phyloP scores from a whole-genome alignment of 768 basidiomycete genomes.

The Termitomyces eurrhizus region DNA sequence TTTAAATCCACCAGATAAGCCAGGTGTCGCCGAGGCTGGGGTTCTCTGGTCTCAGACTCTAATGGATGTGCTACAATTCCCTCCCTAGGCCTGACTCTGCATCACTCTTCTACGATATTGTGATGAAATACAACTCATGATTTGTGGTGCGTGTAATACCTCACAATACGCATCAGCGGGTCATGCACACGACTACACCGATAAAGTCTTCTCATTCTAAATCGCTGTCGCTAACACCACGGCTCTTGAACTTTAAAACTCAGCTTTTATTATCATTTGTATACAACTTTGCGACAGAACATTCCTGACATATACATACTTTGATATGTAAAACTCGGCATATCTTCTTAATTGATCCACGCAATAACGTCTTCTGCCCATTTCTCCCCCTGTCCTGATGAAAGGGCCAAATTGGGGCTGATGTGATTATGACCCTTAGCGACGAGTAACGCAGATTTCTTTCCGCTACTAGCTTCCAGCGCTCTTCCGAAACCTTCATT shows the following conservation, averaged over 20 bases:
- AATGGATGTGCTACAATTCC: not conserved
- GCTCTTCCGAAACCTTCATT: constrained; percentile 34
- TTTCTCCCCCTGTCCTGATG: constrained; percentile 55
- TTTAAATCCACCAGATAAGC: not conserved
- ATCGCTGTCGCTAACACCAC: not conserved
- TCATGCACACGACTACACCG: not conserved
- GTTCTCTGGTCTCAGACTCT: not conserved
- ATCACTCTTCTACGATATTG: not conserved
- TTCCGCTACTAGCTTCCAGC: constrained; percentile 32
- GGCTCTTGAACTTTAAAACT: not conserved
- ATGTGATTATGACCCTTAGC: constrained; percentile 61
- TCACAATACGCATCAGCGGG: too few species aligned
- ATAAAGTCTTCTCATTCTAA: not conserved
- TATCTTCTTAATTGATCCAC: constrained; percentile 26
- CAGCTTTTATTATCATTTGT: not conserved
- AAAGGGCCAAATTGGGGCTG: constrained; percentile 46
- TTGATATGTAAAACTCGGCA: not conserved
- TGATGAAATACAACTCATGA: not conserved
- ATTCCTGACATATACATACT: not conserved
- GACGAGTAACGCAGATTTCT: constrained; percentile 30
- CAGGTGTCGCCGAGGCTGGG: not conserved
- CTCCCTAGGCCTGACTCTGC: not conserved
- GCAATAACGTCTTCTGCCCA: constrained; percentile 50
- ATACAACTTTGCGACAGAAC: not conserved
- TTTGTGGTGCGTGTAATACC: not conserved